Percentiles rank a stretch among this genome's conserved stretches.
Evolutionary conservation across 371 early-diverging fungal species (phyloP).

Genomic region (Zychaea mexicana): DNA sequence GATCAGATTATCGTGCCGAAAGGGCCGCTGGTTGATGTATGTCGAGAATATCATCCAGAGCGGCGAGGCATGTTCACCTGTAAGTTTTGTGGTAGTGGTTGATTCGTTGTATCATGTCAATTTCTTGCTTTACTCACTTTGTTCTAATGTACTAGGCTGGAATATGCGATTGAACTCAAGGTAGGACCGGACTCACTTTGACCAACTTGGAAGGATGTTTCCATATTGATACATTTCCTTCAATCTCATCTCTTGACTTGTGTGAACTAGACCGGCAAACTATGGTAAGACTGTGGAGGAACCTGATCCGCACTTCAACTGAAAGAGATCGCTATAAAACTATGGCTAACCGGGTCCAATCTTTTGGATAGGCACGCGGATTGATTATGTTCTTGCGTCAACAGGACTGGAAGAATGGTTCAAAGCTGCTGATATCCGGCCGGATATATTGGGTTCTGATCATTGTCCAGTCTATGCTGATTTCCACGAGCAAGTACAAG

Average conservation of each 20-base stretch:
- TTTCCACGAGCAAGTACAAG: constrained; percentile 43
- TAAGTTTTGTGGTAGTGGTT: constrained; percentile 17
- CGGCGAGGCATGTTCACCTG: constrained; percentile 61
- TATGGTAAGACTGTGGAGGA: constrained; percentile 39
- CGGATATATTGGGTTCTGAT: constrained; percentile 81
- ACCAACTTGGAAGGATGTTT: too few relatives aligned
- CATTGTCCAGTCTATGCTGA: constrained; percentile 84
- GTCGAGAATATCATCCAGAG: constrained; percentile 51
- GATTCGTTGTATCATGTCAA: background rate
- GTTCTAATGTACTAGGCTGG: constrained; percentile 54
- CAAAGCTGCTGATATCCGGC: constrained; percentile 58
- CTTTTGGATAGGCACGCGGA: constrained; percentile 57
- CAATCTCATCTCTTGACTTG: background rate
- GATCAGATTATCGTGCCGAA: constrained; percentile 57
- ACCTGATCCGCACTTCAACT: too few relatives aligned
- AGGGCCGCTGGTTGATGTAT: constrained; percentile 59
- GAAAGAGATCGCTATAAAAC: too few relatives aligned
- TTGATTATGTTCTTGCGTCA: constrained; percentile 83
- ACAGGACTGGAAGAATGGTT: constrained; percentile 58
- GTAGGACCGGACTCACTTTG: too few relatives aligned
- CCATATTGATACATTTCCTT: background rate
- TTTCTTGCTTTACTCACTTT: too few relatives aligned
- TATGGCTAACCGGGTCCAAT: too few relatives aligned
- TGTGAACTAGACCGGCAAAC: constrained; percentile 48
- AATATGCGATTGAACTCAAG: constrained; percentile 68